Conservation (phyloP, 306 rosid genomes). For the Astragalus glycyphyllos region DNA sequence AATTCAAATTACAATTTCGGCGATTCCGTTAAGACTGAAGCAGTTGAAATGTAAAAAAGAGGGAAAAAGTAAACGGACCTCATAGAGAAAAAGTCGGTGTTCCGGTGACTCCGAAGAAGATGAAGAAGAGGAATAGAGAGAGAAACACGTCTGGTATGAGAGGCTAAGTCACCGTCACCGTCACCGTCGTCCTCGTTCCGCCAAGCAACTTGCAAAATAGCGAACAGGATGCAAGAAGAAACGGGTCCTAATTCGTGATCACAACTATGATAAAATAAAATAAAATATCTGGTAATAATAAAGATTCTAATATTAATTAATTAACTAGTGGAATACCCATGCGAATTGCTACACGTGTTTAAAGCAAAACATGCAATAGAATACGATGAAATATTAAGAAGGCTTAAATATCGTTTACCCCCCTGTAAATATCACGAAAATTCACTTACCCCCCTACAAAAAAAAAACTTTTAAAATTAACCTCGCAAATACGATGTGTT, state of each 20-base stretch:
- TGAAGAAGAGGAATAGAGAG: neutral
- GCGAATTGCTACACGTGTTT: too few relatives aligned
- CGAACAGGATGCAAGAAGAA: constrained; percentile 15
- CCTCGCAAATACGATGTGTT: too few relatives aligned
- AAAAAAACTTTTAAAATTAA: too few relatives aligned
- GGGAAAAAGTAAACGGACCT: constrained; percentile 17
- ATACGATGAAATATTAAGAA: too few relatives aligned
- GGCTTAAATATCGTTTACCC: too few relatives aligned
- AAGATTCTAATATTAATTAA: too few relatives aligned
- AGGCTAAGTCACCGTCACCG: too few relatives aligned
- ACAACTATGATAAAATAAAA: neutral
- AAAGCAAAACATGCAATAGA: too few relatives aligned
- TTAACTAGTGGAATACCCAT: too few relatives aligned
- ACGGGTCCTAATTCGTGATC: constrained; percentile 12
- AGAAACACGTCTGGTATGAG: neutral
- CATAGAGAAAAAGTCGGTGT: constrained; percentile 32
- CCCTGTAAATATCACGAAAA: too few relatives aligned
- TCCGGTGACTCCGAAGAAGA: neutral
- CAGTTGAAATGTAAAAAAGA: neutral
- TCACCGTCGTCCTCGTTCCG: too few relatives aligned
- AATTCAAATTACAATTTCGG: neutral
- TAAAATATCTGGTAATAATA: neutral
- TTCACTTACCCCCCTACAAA: too few relatives aligned
- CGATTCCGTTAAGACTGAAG: constrained; percentile 23
- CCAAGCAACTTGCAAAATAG: neutral